These are phyloP conservation scores for Mycocalia duriaeana DNA, from an alignment of 1,284 basidiomycete species.

Conservation along the genomic window DNA sequence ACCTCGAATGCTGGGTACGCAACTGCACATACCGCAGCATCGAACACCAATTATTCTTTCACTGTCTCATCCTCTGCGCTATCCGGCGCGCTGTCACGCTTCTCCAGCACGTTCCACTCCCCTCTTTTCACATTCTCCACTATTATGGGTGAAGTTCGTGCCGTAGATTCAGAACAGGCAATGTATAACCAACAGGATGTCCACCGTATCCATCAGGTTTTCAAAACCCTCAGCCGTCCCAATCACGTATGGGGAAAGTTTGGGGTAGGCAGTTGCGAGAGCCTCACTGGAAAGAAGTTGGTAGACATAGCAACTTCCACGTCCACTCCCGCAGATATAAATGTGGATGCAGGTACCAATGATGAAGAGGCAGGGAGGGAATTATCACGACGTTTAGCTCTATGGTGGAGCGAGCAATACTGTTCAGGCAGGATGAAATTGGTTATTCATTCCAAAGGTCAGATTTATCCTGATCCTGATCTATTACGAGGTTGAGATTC, in stretches of 20 bases:
- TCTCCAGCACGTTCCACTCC: slow-evolving; percentile 91
- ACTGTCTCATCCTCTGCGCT: slow-evolving; percentile 87
- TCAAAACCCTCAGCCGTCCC: slow-evolving; percentile 80
- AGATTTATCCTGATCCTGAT: no score
- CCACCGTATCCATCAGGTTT: slow-evolving; percentile 96
- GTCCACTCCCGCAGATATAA: no score
- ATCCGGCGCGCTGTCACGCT: slow-evolving; percentile 82
- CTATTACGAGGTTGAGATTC: no score
- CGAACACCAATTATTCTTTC: slow-evolving; percentile 92
- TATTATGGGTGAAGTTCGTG: slow-evolving; percentile 91
- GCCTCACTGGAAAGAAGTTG: no score
- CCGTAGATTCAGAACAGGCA: slow-evolving; percentile 97
- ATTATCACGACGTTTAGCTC: slow-evolving; percentile 84
- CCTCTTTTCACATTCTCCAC: slow-evolving; percentile 90
- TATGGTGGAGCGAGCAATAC: slow-evolving; percentile 95
- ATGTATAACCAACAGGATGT: slow-evolving; percentile 95
- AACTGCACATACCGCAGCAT: slow-evolving; percentile 81
- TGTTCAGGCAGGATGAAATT: slow-evolving; percentile 93
- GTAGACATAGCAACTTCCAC: no score
- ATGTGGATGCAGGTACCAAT: background rate
- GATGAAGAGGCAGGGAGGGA: slow-evolving; percentile 41
- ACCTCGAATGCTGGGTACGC: slow-evolving; percentile 88
- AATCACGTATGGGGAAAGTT: slow-evolving; percentile 93
- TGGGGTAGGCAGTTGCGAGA: slow-evolving; percentile 86
- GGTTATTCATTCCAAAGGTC: slow-evolving; percentile 86